phyloP scores from a whole-genome alignment of 257 asterid genomes.

The Lycium barbarum region DNA sequence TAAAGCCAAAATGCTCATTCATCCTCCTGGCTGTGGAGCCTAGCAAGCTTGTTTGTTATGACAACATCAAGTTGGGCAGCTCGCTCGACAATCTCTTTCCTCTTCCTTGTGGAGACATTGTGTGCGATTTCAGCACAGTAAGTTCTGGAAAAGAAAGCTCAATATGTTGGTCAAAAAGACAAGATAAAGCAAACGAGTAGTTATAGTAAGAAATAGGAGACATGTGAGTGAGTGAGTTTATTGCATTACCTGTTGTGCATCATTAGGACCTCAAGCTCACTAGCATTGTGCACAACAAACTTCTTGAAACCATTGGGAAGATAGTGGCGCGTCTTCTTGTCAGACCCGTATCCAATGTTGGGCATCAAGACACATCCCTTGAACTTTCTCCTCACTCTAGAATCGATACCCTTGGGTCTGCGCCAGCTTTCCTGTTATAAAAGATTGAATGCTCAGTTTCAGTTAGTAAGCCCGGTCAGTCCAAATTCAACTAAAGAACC shows the following conservation, averaged over 20 bases:
- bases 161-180: not conserved
- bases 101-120: conserved; percentile 66
- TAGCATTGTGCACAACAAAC: conserved; percentile 31
- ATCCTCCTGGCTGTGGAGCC: conserved; percentile 77
- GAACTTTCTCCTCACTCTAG: conserved; percentile 39
- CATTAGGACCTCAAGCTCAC: conserved; percentile 73
- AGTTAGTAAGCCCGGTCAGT: not conserved
- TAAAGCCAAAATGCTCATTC: conserved; percentile 50
- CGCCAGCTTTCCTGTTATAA: conserved; percentile 67
- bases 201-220: not conserved
- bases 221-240: accelerated
- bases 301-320: conserved; percentile 31
- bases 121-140: conserved; percentile 84
- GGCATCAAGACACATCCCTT: conserved; percentile 33
- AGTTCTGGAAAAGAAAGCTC: conserved; percentile 42
- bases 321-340: conserved; percentile 29
- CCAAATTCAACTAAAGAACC: not conserved
- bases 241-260: conserved; percentile 73
- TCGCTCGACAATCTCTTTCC: conserved; percentile 75
- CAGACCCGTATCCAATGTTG: conserved; percentile 22
- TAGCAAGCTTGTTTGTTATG: conserved; percentile 80
- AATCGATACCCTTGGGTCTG: conserved; percentile 83
- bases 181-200: not conserved
- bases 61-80: conserved; percentile 79
- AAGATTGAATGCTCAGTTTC: not conserved